These are phyloP conservation scores for Suhomyces maxii DNA, from an alignment of 1,139 yeast genomes.

Conservation along the genomic window DNA sequence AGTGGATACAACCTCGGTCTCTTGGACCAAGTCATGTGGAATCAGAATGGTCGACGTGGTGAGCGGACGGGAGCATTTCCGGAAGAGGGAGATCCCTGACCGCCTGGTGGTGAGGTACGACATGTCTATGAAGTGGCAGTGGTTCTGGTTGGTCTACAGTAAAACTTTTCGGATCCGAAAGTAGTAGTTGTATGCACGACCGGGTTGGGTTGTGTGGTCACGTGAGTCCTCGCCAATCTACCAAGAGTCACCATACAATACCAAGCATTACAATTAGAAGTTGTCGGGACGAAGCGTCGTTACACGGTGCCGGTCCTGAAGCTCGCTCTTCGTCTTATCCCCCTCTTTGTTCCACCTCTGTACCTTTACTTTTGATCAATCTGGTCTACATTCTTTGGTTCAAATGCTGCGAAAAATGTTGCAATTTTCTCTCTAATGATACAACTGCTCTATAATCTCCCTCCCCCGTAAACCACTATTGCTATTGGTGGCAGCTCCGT, in stretches of 20 bases:
- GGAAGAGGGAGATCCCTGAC: conserved; percentile 3
- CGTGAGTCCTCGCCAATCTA: not conserved
- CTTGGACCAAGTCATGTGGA: conserved; percentile 3
- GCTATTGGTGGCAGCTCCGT: not conserved
- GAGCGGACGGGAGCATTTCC: conserved; percentile 1
- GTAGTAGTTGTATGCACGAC: not conserved
- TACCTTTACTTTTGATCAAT: too few species aligned
- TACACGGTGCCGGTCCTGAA: too few species aligned
- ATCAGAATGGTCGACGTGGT: conserved; percentile 6
- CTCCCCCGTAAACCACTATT: too few species aligned
- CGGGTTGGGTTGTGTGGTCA: not conserved
- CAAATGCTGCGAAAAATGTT: too few species aligned
- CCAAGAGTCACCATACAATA: too few species aligned
- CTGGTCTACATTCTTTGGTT: too few species aligned
- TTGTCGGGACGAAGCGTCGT: too few species aligned
- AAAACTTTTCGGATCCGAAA: not conserved
- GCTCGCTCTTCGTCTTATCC: too few species aligned
- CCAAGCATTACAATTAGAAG: too few species aligned
- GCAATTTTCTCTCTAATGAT: too few species aligned
- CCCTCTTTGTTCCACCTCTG: too few species aligned
- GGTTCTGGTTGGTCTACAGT: not conserved
- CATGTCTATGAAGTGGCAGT: conserved; percentile 1
- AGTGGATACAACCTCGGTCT: not conserved
- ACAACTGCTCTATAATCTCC: too few species aligned
- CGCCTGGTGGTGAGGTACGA: conserved; percentile 3